A percentile compares a stretch with the other conserved stretches of the same genome.
Evolutionary conservation across 768 basidiomycete species (phyloP).

Genomic region (Dacryopinax spathularia): DNA sequence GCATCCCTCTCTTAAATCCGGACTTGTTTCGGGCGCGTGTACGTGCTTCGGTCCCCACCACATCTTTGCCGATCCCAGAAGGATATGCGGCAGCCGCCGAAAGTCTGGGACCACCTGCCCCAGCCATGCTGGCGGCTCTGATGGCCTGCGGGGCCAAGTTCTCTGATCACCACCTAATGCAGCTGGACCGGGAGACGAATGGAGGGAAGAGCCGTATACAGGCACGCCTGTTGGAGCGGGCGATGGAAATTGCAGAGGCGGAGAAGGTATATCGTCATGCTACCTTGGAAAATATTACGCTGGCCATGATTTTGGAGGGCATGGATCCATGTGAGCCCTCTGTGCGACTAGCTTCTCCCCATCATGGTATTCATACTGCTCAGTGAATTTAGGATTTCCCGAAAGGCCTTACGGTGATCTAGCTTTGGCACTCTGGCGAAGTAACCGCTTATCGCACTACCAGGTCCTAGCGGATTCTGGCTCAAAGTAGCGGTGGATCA

Average conservation of each 20-base stretch:
- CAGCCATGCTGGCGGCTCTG: conserved; percentile 69
- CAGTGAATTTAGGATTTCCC: not conserved
- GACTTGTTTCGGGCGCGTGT: conserved; percentile 63
- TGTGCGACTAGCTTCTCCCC: not conserved
- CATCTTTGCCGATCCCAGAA: conserved; percentile 7
- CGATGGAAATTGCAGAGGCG: conserved; percentile 74
- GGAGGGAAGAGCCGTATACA: conserved; percentile 61
- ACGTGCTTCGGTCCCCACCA: conserved; percentile 24
- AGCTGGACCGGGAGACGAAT: conserved; percentile 47
- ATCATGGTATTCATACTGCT: not conserved
- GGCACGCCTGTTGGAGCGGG: conserved; percentile 60
- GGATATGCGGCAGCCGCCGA: not conserved
- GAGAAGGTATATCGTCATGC: conserved; percentile 75
- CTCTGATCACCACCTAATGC: conserved; percentile 75
- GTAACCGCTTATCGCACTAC: not conserved
- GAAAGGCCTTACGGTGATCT: not conserved
- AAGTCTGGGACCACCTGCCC: conserved; percentile 36
- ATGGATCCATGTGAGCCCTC: not conserved
- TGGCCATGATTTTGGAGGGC: conserved; percentile 59
- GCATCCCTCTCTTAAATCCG: conserved; percentile 76
- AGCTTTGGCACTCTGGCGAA: not conserved
- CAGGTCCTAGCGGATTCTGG: conserved; percentile 81
- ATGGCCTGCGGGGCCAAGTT: conserved; percentile 89
- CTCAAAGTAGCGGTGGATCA: conserved; percentile 29
- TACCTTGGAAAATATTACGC: conserved; percentile 65